Evolutionary conservation across 1,284 basidiomycete species (phyloP).

Genomic region (Ustilago cynodontis): DNA sequence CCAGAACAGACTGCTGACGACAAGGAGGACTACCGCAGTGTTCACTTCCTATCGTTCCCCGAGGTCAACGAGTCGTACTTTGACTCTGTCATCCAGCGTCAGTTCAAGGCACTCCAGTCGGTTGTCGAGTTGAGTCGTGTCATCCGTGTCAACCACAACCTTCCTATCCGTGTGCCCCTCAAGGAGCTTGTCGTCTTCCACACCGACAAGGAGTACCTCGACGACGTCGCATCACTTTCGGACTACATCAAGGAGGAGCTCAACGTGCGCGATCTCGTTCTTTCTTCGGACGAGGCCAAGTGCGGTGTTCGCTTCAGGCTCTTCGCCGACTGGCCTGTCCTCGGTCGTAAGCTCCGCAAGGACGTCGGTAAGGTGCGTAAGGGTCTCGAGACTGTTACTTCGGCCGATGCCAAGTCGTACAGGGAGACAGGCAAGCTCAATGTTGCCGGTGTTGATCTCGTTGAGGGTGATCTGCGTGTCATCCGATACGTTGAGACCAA

Average conservation of each 20-base stretch:
- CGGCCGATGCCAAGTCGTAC: slow-evolving; percentile 87
- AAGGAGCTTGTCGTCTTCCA: slow-evolving; percentile 96
- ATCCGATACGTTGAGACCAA: slow-evolving; percentile 84
- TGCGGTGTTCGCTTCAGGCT: slow-evolving; percentile 93
- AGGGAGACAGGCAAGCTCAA: slow-evolving; percentile 80
- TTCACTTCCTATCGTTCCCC: slow-evolving; percentile 97
- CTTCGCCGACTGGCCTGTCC: slow-evolving; percentile 92
- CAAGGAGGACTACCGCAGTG: slow-evolving; percentile 83
- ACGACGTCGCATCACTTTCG: slow-evolving; percentile 86
- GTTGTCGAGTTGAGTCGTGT: slow-evolving; percentile 93
- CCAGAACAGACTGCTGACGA: slow-evolving; percentile 71
- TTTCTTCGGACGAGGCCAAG: slow-evolving; percentile 86
- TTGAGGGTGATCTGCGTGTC: slow-evolving; percentile 89
- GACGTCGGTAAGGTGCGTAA: slow-evolving; percentile 91
- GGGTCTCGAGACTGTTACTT: slow-evolving; percentile 83
- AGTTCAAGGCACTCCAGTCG: slow-evolving; percentile 92
- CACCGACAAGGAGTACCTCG: slow-evolving; percentile 83
- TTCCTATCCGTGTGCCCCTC: slow-evolving; percentile 81
- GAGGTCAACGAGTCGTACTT: slow-evolving; percentile 94
- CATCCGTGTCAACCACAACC: slow-evolving; percentile 86
- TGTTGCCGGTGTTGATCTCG: slow-evolving; percentile 90
- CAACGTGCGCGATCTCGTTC: slow-evolving; percentile 89
- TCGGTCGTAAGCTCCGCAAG: slow-evolving; percentile 93
- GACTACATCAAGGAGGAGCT: slow-evolving; percentile 94
- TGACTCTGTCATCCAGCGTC: slow-evolving; percentile 93